phyloP scores from a whole-genome alignment of 257 asterid genomes.

The Gynochthodes officinalis region DNA sequence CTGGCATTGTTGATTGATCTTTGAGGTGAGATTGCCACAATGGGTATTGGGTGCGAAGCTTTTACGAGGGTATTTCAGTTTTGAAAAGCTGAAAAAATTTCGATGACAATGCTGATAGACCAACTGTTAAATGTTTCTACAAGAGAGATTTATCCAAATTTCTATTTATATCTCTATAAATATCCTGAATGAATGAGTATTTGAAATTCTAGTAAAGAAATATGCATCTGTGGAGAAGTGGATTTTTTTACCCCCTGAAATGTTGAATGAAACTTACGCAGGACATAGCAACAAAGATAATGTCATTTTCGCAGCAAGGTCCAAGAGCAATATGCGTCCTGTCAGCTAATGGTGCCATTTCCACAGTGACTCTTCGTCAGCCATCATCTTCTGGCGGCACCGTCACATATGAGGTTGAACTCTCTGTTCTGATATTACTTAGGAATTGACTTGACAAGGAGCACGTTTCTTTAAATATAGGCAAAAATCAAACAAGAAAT shows the following conservation, averaged over 20 bases:
- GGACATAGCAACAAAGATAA: conserved; percentile 69
- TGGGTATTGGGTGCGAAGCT: neutral
- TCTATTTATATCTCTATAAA: neutral
- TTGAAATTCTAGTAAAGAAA: neutral
- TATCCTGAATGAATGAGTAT: neutral
- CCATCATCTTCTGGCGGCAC: conserved; percentile 65
- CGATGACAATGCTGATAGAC: neutral
- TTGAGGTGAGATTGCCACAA: neutral
- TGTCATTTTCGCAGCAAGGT: conserved; percentile 58
- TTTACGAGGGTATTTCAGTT: neutral
- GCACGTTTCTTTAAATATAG: neutral
- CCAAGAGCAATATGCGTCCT: conserved; percentile 58
- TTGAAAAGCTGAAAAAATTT: neutral
- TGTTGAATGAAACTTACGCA: conserved; percentile 27
- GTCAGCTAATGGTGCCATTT: conserved; percentile 71
- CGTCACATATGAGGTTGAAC: conserved; percentile 72
- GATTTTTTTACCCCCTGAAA: neutral
- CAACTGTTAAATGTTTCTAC: neutral
- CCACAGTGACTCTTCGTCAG: conserved; percentile 58
- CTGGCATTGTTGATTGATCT: neutral
- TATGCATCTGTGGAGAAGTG: neutral
- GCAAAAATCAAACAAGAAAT: neutral
- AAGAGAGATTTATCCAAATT: too few species aligned
- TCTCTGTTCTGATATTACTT: conserved; percentile 3
- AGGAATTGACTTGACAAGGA: neutral